Conservation (phyloP, 2,329 filamentous ascomycete species). For the Leptographium lundbergii region DNA sequence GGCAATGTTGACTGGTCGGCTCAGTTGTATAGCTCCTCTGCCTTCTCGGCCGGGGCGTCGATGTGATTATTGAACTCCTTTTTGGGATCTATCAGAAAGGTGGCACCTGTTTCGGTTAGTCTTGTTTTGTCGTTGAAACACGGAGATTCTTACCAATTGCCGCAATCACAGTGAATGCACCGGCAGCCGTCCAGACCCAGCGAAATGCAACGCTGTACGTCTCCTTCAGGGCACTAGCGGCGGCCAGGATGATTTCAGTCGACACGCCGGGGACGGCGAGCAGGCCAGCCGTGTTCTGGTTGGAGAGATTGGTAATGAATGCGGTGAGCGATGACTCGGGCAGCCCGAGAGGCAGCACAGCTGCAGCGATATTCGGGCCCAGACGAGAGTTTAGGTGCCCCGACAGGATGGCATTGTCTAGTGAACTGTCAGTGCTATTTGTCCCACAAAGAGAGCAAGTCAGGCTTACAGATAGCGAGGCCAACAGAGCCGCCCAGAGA, state of each 20-base stretch:
- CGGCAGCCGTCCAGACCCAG: constrained; percentile 6
- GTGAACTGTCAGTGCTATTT: no score
- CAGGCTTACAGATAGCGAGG: constrained; percentile 25
- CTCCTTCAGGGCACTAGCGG: not conserved
- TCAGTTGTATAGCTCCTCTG: not conserved
- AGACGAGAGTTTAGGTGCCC: not conserved
- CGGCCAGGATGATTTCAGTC: constrained; percentile 2
- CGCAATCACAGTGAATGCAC: constrained; percentile 4
- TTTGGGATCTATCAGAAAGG: constrained; percentile 20
- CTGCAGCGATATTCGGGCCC: constrained; percentile 1
- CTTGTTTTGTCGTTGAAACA: not conserved
- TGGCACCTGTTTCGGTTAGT: not conserved
- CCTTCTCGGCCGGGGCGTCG: constrained; percentile 23
- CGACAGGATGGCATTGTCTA: constrained; percentile 18
- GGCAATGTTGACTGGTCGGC: not conserved
- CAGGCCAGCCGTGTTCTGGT: not conserved
- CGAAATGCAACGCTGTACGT: constrained; percentile 5
- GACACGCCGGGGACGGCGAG: constrained; percentile 1
- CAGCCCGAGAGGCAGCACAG: constrained; percentile 5
- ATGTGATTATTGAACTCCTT: constrained; percentile 25
- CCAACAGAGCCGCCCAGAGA: constrained; percentile 35
- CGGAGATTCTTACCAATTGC: not conserved
- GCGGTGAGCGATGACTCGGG: not conserved
- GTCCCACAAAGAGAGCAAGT: not conserved
- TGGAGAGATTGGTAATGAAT: not conserved